A percentile compares a stretch with the other conserved stretches of the same genome.
Conservation (phyloP, 2,329 filamentous ascomycete genomes). For the Furcasterigmium sp. region DNA sequence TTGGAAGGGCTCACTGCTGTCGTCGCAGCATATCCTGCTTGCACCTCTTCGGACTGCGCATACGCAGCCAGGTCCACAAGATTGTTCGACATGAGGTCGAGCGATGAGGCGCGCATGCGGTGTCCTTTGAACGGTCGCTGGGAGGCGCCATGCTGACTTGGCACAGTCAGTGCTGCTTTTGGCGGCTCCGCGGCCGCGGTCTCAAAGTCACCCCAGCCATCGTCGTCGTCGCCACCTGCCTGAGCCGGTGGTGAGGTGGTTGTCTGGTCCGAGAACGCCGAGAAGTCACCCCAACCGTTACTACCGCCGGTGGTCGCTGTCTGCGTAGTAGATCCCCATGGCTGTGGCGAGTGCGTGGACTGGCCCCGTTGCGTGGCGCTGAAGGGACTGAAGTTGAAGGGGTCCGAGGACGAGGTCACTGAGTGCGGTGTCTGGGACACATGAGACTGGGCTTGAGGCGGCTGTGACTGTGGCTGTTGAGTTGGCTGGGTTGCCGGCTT, state of each 20-base stretch:
- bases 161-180: slow-evolving; percentile 10
- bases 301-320: background rate
- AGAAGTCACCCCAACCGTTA: slow-evolving; percentile 16
- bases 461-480: slow-evolving; percentile 11
- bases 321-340: slow-evolving; percentile 2
- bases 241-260: background rate
- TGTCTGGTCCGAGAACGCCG: slow-evolving; percentile 9
- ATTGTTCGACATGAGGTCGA: slow-evolving; percentile 50
- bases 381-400: background rate
- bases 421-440: slow-evolving; percentile 21
- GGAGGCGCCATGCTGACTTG: background rate
- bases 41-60: background rate
- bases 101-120: slow-evolving; percentile 39
- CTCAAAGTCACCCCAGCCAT: slow-evolving; percentile 66
- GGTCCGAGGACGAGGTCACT: background rate
- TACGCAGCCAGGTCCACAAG: slow-evolving; percentile 32
- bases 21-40: too few relatives aligned
- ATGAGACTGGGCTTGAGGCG: slow-evolving; percentile 9
- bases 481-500: slow-evolving; percentile 19
- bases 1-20: background rate
- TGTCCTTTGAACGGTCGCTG: too few relatives aligned
- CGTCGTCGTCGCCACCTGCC: slow-evolving; percentile 45
- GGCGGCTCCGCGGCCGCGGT: slow-evolving; percentile 34
- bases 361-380: slow-evolving; percentile 4
- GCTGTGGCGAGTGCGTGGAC: slow-evolving; percentile 9